A percentile compares a stretch with the other conserved stretches of the same genome.
Evolutionary conservation across 805 yeast genomes (phyloP).

Genomic region (Sugiyamaella valdiviana): DNA sequence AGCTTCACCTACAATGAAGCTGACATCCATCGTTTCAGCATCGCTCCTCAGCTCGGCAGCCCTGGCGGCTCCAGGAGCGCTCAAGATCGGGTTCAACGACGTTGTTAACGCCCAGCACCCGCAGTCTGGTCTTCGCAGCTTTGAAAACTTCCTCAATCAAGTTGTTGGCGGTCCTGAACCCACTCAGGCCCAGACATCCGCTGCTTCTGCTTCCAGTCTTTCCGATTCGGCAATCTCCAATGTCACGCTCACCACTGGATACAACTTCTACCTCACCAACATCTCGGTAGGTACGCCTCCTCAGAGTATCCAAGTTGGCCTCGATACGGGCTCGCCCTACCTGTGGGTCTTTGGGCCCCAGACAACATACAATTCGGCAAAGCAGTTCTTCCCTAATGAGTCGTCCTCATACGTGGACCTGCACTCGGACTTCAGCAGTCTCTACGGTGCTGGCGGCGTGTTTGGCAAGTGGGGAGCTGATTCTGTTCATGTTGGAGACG

Average conservation of each 20-base stretch:
- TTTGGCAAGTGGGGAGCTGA: constrained; percentile 31
- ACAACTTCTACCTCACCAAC: constrained; percentile 33
- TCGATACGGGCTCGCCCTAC: constrained; percentile 49
- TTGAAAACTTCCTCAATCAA: background rate
- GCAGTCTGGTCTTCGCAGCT: background rate
- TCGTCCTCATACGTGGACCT: constrained; percentile 31
- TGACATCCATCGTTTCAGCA: background rate
- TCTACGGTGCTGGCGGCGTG: constrained; percentile 34
- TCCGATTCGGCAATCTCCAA: constrained; percentile 9
- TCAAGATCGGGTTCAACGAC: background rate
- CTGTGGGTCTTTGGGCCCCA: constrained; percentile 41
- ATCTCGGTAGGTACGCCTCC: constrained; percentile 39
- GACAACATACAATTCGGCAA: constrained; percentile 24
- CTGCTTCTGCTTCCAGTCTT: background rate
- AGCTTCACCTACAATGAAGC: too few species aligned
- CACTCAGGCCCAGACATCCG: background rate
- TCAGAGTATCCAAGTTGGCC: constrained; percentile 37
- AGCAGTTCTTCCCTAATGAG: constrained; percentile 24
- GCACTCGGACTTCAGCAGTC: constrained; percentile 34
- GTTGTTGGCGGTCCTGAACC: background rate
- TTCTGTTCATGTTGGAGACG: constrained; percentile 20
- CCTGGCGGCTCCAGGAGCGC: background rate
- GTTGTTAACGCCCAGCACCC: background rate
- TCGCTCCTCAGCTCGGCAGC: background rate
- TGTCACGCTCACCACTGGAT: constrained; percentile 25